Percentiles rank a stretch among this genome's conserved stretches.
Conservation (phyloP, 2,329 filamentous ascomycete genomes). For the Pseudogymnoascus sp. region DNA sequence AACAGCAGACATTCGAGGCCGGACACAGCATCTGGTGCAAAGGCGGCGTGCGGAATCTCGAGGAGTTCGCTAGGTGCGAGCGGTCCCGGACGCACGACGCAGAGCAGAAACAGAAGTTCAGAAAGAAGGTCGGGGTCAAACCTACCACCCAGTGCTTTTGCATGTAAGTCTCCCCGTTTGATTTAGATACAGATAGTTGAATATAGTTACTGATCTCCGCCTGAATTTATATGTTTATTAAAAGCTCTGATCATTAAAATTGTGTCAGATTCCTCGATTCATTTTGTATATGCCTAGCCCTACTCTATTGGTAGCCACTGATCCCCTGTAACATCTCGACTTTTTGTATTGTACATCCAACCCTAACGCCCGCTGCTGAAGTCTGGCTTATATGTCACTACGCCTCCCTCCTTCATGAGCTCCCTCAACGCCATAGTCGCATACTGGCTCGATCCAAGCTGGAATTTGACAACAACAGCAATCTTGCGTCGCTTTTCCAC, state of each 20-base stretch:
- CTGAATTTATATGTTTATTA: neutral
- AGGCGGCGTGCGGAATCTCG: neutral
- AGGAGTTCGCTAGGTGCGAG: neutral
- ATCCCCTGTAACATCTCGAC: neutral
- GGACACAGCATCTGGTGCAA: conserved; percentile 1
- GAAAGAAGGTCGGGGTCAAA: neutral
- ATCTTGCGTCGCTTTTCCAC: conserved; percentile 39
- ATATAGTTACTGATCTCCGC: neutral
- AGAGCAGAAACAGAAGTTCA: neutral
- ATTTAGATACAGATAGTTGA: neutral
- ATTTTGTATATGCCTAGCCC: neutral
- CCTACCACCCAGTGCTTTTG: neutral
- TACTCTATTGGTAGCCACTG: neutral
- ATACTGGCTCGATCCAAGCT: conserved; percentile 73
- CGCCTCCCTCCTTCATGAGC: conserved; percentile 63
- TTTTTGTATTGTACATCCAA: neutral
- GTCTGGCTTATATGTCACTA: conserved; percentile 56
- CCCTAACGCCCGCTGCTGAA: conserved; percentile 37
- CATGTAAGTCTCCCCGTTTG: neutral
- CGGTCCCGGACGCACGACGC: neutral
- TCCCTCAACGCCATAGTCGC: conserved; percentile 78
- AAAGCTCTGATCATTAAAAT: neutral
- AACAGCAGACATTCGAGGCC: neutral
- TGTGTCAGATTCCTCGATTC: neutral
- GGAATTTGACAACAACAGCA: conserved; percentile 66